phyloP scores from a whole-genome alignment of 495 filamentous ascomycete species.

The Penicillium subrubescens region DNA sequence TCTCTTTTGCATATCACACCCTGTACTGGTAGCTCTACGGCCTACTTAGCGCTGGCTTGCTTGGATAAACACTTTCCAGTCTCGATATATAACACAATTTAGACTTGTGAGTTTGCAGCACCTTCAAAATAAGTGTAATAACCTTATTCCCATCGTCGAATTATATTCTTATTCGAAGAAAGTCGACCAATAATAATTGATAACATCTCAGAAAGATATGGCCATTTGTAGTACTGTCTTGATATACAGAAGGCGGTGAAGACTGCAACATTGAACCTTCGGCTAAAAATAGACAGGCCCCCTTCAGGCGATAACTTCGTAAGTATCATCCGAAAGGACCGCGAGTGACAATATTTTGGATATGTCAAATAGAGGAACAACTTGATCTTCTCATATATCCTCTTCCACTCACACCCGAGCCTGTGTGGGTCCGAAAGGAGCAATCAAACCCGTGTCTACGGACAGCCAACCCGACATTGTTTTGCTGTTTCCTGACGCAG shows the following conservation, averaged over 20 bases:
- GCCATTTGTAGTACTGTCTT: background rate
- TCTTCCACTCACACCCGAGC: background rate
- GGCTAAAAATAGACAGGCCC: background rate
- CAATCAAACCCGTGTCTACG: constrained; percentile 4
- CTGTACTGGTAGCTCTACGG: no score
- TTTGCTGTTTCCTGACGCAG: constrained; percentile 12
- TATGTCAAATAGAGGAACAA: background rate
- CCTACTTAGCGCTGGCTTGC: background rate
- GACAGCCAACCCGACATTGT: constrained; percentile 1
- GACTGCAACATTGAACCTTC: background rate
- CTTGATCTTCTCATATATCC: background rate
- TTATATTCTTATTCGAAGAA: no score
- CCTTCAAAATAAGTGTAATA: no score
- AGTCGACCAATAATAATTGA: background rate
- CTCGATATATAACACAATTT: no score
- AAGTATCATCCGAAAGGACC: background rate
- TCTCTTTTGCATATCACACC: background rate
- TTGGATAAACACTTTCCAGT: no score
- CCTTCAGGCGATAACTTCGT: background rate
- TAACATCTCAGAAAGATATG: background rate
- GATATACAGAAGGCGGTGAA: background rate
- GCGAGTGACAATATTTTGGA: background rate
- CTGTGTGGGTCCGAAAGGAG: constrained; percentile 1
- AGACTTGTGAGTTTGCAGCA: no score
- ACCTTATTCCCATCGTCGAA: no score